Conservation (phyloP, 441 rosid species). For the Geranium incanum region DNA sequence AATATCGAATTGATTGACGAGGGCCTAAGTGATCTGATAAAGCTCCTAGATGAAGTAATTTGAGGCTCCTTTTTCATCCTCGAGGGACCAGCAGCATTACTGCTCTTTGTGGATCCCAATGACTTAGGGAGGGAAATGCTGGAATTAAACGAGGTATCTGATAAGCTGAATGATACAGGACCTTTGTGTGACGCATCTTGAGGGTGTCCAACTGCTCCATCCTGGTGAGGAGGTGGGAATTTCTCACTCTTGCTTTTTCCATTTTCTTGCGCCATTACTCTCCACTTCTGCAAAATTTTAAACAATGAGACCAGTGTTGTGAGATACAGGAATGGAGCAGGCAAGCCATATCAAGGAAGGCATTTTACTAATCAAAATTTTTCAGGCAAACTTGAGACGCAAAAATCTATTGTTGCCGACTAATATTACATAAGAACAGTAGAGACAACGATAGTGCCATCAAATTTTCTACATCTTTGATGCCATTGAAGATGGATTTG, state of each 20-base stretch:
- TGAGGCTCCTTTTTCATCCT: not conserved
- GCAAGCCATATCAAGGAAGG: not conserved
- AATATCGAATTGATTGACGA: not conserved
- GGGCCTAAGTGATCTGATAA: not conserved
- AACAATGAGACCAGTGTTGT: not conserved
- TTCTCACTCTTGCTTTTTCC: constrained; percentile 99
- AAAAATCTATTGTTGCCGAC: too few relatives aligned
- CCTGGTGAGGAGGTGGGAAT: constrained; percentile 97
- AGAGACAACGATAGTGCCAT: not conserved
- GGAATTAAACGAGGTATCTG: too few relatives aligned
- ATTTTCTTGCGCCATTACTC: constrained; percentile 72
- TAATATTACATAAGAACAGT: too few relatives aligned
- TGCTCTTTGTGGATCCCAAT: not conserved
- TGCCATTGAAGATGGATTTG: not conserved
- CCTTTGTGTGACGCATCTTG: constrained; percentile 42
- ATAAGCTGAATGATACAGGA: not conserved
- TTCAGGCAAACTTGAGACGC: too few relatives aligned
- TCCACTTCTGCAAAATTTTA: constrained; percentile 65
- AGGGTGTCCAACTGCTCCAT: constrained; percentile 73
- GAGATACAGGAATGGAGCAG: not conserved
- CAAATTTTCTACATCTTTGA: not conserved
- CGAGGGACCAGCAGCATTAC: not conserved
- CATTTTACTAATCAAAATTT: too few relatives aligned
- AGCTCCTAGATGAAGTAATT: not conserved
- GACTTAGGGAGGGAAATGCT: not conserved